Percentiles rank a stretch among this genome's conserved stretches.
Conservation (phyloP, 352 stramenopile genomes). For the Globisporangium takayamanum region DNA sequence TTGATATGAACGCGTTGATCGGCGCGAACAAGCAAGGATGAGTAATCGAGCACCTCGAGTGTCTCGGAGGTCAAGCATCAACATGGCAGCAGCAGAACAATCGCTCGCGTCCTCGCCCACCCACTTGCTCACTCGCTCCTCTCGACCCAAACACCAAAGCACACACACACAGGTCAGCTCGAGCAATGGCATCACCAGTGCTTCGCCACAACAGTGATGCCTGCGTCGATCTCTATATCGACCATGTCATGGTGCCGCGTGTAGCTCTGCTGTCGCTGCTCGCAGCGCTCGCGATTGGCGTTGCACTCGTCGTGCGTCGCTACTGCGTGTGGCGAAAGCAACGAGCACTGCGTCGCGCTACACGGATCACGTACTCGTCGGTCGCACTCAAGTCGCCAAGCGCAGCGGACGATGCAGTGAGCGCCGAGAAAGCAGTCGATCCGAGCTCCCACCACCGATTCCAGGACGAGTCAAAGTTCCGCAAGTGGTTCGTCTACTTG, state of each 20-base stretch:
- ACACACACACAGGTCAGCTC: not conserved
- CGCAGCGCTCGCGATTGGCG: constrained; percentile 12
- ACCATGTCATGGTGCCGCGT: constrained; percentile 34
- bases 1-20: not conserved
- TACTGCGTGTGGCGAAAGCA: constrained; percentile 4
- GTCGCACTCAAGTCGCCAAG: constrained; percentile 1
- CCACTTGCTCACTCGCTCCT: not conserved
- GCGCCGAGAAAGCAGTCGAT: not conserved
- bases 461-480: constrained; percentile 6
- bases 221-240: constrained; percentile 37
- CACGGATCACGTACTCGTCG: not conserved
- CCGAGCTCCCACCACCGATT: too few relatives aligned
- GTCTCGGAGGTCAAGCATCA: too few relatives aligned
- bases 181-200: not conserved
- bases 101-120: too few relatives aligned
- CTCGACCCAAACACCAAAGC: not conserved
- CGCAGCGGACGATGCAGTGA: constrained; percentile 1
- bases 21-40: not conserved
- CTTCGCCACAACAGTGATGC: not conserved
- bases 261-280: constrained; percentile 28
- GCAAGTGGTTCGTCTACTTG: constrained; percentile 21
- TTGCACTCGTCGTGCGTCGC: constrained; percentile 9
- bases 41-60: not conserved
- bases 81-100: too few relatives aligned
- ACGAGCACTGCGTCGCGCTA: constrained; percentile 6